Base-by-base conservation (phyloP, 495 filamentous ascomycete genomes). In the Aspergillus wentii region DNA sequence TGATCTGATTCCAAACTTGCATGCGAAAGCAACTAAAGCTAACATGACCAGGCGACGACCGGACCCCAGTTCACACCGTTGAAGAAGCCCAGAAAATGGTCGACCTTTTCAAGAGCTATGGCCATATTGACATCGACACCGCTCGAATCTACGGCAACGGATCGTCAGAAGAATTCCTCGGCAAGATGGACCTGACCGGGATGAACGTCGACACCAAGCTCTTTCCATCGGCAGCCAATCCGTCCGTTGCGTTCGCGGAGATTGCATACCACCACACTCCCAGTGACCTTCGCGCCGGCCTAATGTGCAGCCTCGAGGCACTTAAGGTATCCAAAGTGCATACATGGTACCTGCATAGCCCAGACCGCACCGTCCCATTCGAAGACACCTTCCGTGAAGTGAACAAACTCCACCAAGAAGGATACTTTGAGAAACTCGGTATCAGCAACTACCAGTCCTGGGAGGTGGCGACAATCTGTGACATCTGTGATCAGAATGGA, bases 41-140 rank as follows among this genome's bases (percentile, higher is more conserved):
- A n/a, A n/a, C n/a, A n/a, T n/a, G n/a, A n/a, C n/a, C n/a, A n/a
- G n/a, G n/a, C n/a, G n/a, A n/a, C n/a, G n/a, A n/a, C n/a, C n/a
- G n/a, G n/a, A n/a, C n/a, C n/a, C n/a, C n/a, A n/a, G n/a, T n/a
- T n/a, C n/a, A n/a, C n/a, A n/a, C n/a, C n/a, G n/a, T n/a, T n/a
- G n/a, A 48, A 18, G 51, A 51, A 18, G 49, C 46, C 4, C 39
- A 32, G 26, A 51, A 52, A 27, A 57, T 64, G 20, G 60, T 77
- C 23, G 66, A 73, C 49, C 49, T 62, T 21, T 76, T 80, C 52
- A 71, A 78, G 48, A 33, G 35, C 3, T 49, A 66, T 42, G 74
- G 76, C 20, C 69, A 78, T 56, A 63, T 60, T 31, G 72, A 78
- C 40, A 48, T 79, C 40, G 75, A 78, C 54, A 74, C 73, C 3